A percentile compares a stretch with the other conserved stretches of the same genome.
phyloP scores from a whole-genome alignment of 2,329 filamentous ascomycete species.

The Alternaria ventricosa region DNA sequence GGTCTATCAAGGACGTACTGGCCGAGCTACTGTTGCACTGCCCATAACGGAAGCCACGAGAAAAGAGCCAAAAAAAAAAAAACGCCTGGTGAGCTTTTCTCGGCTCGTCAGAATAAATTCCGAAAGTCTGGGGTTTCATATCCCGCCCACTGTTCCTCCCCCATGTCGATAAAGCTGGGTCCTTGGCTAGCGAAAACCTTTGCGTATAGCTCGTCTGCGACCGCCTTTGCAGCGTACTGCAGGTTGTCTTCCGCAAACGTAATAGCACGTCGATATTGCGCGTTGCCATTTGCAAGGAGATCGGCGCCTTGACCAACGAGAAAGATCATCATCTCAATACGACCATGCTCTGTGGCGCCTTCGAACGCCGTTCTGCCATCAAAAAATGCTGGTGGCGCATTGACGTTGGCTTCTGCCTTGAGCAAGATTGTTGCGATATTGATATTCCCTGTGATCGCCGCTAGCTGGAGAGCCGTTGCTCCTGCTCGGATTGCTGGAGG shows the following conservation, averaged over 20 bases:
- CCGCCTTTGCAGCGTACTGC: background rate
- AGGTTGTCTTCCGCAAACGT: background rate
- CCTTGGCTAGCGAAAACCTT: background rate
- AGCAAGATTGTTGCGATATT: background rate
- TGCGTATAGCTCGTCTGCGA: background rate
- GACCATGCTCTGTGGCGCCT: slow-evolving; percentile 37
- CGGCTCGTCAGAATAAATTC: too few relatives aligned
- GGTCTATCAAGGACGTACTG: too few relatives aligned
- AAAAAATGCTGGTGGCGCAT: background rate
- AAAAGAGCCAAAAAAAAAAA: too few relatives aligned
- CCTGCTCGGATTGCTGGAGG: background rate
- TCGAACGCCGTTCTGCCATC: slow-evolving; percentile 24
- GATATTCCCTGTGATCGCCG: background rate
- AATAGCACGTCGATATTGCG: background rate
- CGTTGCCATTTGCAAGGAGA: background rate
- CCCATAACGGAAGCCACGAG: too few relatives aligned
- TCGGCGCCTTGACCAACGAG: background rate
- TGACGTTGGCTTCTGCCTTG: background rate
- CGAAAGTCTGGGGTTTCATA: too few relatives aligned
- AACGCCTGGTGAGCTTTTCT: too few relatives aligned
- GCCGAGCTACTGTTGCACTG: too few relatives aligned
- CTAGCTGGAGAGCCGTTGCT: background rate
- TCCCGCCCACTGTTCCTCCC: background rate
- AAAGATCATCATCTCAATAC: slow-evolving; percentile 33
- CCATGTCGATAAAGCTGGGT: background rate